These are phyloP conservation scores for Wickerhamiella sergipiensis DNA, from an alignment of 805 yeast genomes.

Conservation along the genomic window DNA sequence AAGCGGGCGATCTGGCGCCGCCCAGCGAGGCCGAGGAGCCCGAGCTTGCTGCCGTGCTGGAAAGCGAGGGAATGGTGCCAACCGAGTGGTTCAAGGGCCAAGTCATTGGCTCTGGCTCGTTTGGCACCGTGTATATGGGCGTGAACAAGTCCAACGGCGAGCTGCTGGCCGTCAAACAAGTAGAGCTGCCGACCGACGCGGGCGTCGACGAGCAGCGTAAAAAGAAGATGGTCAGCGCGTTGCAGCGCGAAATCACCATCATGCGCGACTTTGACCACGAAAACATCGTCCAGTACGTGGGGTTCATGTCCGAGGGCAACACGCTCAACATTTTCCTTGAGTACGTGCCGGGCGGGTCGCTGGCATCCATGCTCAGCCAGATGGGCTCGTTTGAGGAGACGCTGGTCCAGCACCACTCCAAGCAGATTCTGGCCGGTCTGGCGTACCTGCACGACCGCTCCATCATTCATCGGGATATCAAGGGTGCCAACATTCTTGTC, in stretches of 20 bases:
- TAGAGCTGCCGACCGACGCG: slow-evolving; percentile 42
- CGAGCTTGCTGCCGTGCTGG: slow-evolving; percentile 24
- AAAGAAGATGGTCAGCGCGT: slow-evolving; percentile 17
- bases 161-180: slow-evolving; percentile 94
- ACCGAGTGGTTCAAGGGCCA: slow-evolving; percentile 88
- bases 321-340: slow-evolving; percentile 67
- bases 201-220: slow-evolving; percentile 18
- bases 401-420: slow-evolving; percentile 51
- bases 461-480: slow-evolving; percentile 76
- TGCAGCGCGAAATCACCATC: slow-evolving; percentile 33
- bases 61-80: slow-evolving; percentile 41
- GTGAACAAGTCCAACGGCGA: slow-evolving; percentile 89
- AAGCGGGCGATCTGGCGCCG: neutral
- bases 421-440: slow-evolving; percentile 66
- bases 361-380: slow-evolving; percentile 53
- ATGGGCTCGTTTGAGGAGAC: slow-evolving; percentile 77
- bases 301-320: slow-evolving; percentile 64
- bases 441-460: slow-evolving; percentile 59
- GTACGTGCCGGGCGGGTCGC: slow-evolving; percentile 62
- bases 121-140: slow-evolving; percentile 87
- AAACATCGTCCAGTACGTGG: slow-evolving; percentile 83
- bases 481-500: slow-evolving; percentile 75
- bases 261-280: slow-evolving; percentile 74
- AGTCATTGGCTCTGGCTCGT: slow-evolving; percentile 85
- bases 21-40: neutral